Evolutionary conservation across 345 rosid species (phyloP).

Genomic region (Sonneratia caseolaris): DNA sequence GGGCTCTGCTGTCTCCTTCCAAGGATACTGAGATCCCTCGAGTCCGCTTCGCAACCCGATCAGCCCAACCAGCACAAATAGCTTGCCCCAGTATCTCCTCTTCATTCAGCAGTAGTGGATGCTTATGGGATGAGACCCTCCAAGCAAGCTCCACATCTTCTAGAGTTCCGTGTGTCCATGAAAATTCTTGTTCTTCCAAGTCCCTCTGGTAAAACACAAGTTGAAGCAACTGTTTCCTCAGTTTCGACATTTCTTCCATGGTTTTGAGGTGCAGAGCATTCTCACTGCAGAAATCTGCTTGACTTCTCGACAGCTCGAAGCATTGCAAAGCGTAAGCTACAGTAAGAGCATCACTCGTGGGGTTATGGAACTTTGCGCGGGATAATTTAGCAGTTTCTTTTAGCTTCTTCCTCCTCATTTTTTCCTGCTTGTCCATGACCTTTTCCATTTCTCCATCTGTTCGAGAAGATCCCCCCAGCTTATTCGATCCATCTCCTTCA

Average conservation of each 20-base stretch:
- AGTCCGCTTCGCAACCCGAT: conserved; percentile 65
- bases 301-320: conserved; percentile 46
- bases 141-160: conserved; percentile 63
- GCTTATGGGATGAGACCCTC: conserved; percentile 39
- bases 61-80: conserved; percentile 94
- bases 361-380: conserved; percentile 57
- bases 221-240: conserved; percentile 71
- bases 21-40: conserved; percentile 22
- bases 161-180: conserved; percentile 66
- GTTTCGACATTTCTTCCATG: conserved; percentile 89
- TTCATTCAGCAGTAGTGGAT: conserved; percentile 44
- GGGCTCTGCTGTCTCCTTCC: conserved; percentile 35
- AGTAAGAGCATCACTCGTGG: conserved; percentile 74
- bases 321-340: conserved; percentile 60
- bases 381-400: conserved; percentile 46
- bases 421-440: conserved; percentile 34
- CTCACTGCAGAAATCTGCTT: conserved; percentile 41
- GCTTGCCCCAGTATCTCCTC: conserved; percentile 71
- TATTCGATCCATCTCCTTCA: conserved; percentile 20
- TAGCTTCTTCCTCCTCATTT: conserved; percentile 40
- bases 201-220: conserved; percentile 47
- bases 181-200: conserved; percentile 32
- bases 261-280: conserved; percentile 60
- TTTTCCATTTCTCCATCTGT: conserved; percentile 15
- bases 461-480: conserved; percentile 13